Evolutionary conservation across 495 filamentous ascomycete species (phyloP).

Genomic region (Xanthoparmelia taractica): DNA sequence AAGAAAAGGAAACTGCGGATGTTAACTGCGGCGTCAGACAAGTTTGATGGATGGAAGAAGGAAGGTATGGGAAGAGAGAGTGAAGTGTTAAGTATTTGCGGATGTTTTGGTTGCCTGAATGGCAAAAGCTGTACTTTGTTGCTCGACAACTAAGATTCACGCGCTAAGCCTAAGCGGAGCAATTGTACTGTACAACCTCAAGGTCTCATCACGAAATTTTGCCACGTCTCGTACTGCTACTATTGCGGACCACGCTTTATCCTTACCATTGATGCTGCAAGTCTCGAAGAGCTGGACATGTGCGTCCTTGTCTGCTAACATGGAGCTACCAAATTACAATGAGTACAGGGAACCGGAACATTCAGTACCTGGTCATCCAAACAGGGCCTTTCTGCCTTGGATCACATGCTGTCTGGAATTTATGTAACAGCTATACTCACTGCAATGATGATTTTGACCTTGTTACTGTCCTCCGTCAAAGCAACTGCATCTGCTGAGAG

Average conservation of each 20-base stretch:
- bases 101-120: neutral
- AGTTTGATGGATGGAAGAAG: neutral
- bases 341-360: neutral
- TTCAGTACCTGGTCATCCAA: neutral
- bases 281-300: neutral
- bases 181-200: neutral
- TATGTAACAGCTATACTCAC: neutral
- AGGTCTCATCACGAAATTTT: neutral
- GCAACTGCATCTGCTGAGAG: neutral
- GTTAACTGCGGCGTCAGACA: conserved; percentile 1
- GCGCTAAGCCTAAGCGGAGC: neutral
- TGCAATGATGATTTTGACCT: neutral
- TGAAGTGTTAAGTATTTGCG: neutral
- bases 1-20: conserved; percentile 9
- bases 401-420: neutral
- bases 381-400: neutral
- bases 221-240: neutral
- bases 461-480: neutral
- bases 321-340: neutral
- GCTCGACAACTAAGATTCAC: neutral
- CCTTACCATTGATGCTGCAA: neutral
- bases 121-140: neutral
- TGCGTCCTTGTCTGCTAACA: neutral
- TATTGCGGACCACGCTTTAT: neutral
- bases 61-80: neutral